Percentiles rank a stretch among this genome's conserved stretches.
Conservation (phyloP, 768 basidiomycete genomes). For the Panaeolus papilionaceus region DNA sequence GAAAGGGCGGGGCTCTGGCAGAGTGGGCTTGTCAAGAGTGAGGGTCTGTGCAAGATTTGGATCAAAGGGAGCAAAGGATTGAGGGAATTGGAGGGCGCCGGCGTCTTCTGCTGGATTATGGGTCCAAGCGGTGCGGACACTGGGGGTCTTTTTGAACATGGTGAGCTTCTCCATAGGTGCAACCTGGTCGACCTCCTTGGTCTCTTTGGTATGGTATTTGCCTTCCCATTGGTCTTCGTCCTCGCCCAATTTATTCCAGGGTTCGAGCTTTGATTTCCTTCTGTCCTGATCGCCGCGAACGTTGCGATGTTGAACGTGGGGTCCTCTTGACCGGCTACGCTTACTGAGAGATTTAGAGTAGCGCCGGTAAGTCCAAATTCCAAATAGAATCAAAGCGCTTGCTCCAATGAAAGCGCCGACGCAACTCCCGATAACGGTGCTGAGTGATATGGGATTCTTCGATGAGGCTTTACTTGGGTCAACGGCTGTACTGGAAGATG, state of each 20-base stretch:
- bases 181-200: slow-evolving; percentile 48
- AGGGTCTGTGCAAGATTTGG: slow-evolving; percentile 59
- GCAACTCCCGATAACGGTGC: slow-evolving; percentile 68
- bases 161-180: slow-evolving; percentile 66
- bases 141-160: slow-evolving; percentile 72
- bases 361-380: slow-evolving; percentile 60
- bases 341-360: slow-evolving; percentile 48
- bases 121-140: slow-evolving; percentile 59
- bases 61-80: slow-evolving; percentile 67
- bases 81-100: slow-evolving; percentile 43
- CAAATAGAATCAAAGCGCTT: slow-evolving; percentile 55
- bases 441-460: slow-evolving; percentile 45
- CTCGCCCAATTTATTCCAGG: slow-evolving; percentile 67
- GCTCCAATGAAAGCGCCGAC: slow-evolving; percentile 65
- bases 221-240: slow-evolving; percentile 54
- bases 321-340: slow-evolving; percentile 33
- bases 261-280: slow-evolving; percentile 51
- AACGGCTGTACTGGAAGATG: slow-evolving; percentile 21
- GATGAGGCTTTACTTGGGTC: slow-evolving; percentile 29
- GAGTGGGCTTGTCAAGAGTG: slow-evolving; percentile 38
- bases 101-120: slow-evolving; percentile 49
- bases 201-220: slow-evolving; percentile 41
- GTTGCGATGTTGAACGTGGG: slow-evolving; percentile 42
- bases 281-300: slow-evolving; percentile 46
- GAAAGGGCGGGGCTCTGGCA: slow-evolving; percentile 50